A percentile compares a stretch with the other conserved stretches of the same genome.
Conservation (phyloP, 768 basidiomycete species). For the Serpula lacrymans region DNA sequence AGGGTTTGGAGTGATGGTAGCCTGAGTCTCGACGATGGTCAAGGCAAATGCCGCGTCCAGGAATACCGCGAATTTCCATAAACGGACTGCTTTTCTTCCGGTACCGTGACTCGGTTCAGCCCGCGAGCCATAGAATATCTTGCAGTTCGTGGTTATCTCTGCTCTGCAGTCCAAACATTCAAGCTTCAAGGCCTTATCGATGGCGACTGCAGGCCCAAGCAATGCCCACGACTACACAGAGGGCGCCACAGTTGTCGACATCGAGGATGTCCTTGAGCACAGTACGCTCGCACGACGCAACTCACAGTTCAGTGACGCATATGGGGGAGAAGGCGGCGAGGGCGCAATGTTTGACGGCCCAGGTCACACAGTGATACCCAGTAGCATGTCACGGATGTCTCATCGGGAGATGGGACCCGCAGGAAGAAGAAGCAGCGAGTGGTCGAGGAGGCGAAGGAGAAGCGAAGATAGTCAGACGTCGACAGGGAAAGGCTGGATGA, state of each 20-base stretch:
- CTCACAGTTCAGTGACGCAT: constrained; percentile 59
- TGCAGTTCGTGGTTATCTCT: too few relatives aligned
- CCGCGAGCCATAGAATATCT: too few relatives aligned
- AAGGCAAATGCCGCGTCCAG: too few relatives aligned
- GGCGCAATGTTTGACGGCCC: constrained; percentile 79
- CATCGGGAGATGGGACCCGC: constrained; percentile 41
- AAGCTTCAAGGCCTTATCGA: too few relatives aligned
- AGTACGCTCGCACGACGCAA: constrained; percentile 55
- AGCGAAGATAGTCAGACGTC: constrained; percentile 44
- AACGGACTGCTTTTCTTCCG: too few relatives aligned
- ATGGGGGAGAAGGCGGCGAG: constrained; percentile 53
- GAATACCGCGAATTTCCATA: too few relatives aligned
- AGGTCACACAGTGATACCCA: constrained; percentile 60
- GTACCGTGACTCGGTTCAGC: too few relatives aligned
- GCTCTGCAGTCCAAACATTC: too few relatives aligned
- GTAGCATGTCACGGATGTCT: constrained; percentile 79
- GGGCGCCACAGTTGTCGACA: constrained; percentile 76
- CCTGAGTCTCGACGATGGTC: too few relatives aligned
- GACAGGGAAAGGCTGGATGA: constrained; percentile 25
- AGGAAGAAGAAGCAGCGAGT: constrained; percentile 53
- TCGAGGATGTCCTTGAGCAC: constrained; percentile 55
- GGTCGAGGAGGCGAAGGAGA: constrained; percentile 46
- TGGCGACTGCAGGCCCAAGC: constrained; percentile 14
- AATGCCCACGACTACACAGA: constrained; percentile 72
- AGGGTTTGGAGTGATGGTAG: too few relatives aligned